These are phyloP conservation scores for Dacryopinax primogenitus DNA, from an alignment of 768 basidiomycete species.

Conservation along the genomic window DNA sequence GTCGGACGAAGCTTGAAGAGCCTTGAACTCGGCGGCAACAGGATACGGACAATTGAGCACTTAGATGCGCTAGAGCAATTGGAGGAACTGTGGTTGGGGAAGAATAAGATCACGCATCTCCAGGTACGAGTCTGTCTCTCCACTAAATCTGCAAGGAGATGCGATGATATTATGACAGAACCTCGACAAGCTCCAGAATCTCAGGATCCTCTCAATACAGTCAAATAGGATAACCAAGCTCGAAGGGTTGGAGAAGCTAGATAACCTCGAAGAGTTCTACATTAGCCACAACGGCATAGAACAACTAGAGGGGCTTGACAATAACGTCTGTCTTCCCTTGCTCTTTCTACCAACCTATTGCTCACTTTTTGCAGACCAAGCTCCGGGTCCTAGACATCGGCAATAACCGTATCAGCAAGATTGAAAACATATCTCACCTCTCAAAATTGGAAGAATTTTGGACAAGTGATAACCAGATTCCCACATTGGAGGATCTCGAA, in stretches of 20 bases:
- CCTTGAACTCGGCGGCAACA: slow-evolving; percentile 88
- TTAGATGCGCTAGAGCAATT: slow-evolving; percentile 66
- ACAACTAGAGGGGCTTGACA: slow-evolving; percentile 68
- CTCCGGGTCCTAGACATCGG: slow-evolving; percentile 80
- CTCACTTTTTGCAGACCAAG: slow-evolving; percentile 32
- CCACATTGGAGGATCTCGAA: slow-evolving; percentile 54
- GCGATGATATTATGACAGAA: slow-evolving; percentile 38
- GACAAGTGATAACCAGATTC: slow-evolving; percentile 85
- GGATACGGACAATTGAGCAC: slow-evolving; percentile 82
- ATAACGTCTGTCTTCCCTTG: slow-evolving; percentile 41
- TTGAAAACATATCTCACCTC: slow-evolving; percentile 76
- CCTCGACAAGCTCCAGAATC: slow-evolving; percentile 50
- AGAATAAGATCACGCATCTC: slow-evolving; percentile 87
- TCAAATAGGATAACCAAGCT: slow-evolving; percentile 87
- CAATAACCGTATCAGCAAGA: slow-evolving; percentile 62
- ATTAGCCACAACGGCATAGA: slow-evolving; percentile 87
- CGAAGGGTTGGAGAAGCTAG: slow-evolving; percentile 62
- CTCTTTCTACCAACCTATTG: neutral
- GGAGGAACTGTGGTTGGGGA: slow-evolving; percentile 92
- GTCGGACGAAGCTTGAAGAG: slow-evolving; percentile 50
- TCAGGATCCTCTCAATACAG: slow-evolving; percentile 80
- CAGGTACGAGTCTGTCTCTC: slow-evolving; percentile 40
- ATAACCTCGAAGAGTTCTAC: slow-evolving; percentile 75
- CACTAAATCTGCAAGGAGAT: neutral
- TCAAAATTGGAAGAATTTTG: slow-evolving; percentile 78